Base-by-base conservation (phyloP, 768 basidiomycete species). In the Tricholoma matsutake region DNA sequence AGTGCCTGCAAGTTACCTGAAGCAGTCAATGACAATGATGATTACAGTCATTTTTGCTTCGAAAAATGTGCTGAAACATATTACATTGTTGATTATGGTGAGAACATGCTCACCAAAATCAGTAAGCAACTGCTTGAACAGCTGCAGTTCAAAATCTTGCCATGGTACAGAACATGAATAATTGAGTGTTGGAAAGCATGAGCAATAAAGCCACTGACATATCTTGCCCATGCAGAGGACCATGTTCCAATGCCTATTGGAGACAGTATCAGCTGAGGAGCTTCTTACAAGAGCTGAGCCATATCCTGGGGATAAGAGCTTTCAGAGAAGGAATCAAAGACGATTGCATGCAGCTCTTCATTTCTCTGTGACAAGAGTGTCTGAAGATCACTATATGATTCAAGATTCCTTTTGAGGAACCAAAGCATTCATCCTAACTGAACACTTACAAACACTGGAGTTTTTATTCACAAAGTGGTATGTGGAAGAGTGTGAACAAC, bases 41-140 rank as follows among this genome's bases (percentile, higher is more conserved):
- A n/a, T n/a, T n/a, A n/a, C n/a, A n/a, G n/a, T n/a, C n/a, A n/a
- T n/a, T n/a, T n/a, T n/a, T n/a, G n/a, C n/a, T n/a, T n/a, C n/a
- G n/a, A n/a, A n/a, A n/a, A n/a, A n/a, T n/a, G n/a, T n/a, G n/a
- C n/a, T n/a, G n/a, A n/a, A n/a, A n/a, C n/a, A n/a, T n/a, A n/a
- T n/a, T n/a, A n/a, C n/a, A n/a, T n/a, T n/a, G n/a, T n/a, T n/a
- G n/a, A n/a, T n/a, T n/a, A n/a, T n/a, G n/a, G n/a, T n/a, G 60
- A 61, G 49, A 41, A 52, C 6, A 45, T 56, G 16, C 10, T 61
- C 32, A 61, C 45, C 14, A 18, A 52, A 39, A 56, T 61, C 11
- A 16, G 29, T n/a, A 49, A 28, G 6, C 3, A 22, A n/a, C 29
- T 41, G 14, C 16, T 56, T 8, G 8, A 35, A 18, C 37, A 56